Evolutionary conservation across 2,329 filamentous ascomycete species (phyloP), one percentile per base, ranked within the genome.

Genomic region (Chrysoporthe deuterocubensis): DNA sequence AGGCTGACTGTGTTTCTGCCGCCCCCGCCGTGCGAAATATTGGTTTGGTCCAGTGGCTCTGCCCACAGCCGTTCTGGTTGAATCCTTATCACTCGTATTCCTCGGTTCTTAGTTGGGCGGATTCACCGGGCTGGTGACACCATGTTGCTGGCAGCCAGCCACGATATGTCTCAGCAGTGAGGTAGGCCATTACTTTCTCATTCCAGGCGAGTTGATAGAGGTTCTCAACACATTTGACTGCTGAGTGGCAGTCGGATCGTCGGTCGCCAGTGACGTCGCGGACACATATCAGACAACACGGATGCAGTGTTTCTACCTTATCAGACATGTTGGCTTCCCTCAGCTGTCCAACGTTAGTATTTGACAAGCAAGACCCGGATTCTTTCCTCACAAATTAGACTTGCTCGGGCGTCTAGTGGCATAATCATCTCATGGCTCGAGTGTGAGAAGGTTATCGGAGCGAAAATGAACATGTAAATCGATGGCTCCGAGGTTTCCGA

Each of bases 1-100:
- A n/a, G 37, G 52, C 59, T 40, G 26, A 60, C 40, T 63, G 50
- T 58, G 42, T 16, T 52, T 13, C 43, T 43, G 7, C 52, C 26
- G 59, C 40, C 59, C 43, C 46, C 50, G 57, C 26, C 18, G 13
- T 37, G n/a, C 16, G 32, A 13, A 8, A 57, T 7, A 18, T 52
- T 50, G 59, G 50, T 32, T 63, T 63, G 43, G 59, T 5, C 34
- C 7, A 42, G 32, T 67, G 64, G 59, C 58, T 40, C 50, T 32
- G 26, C 18, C 14, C 13, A 26, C 1, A 6, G 26, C 16, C 40
- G 34, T 32, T 14, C 14, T n/a, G 46, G 44, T 21, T 37, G 32
- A n/a, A 44, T 52, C 37, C 43, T 37, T 50, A 54, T 13, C 14
- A 18, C 16, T 60, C 56, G 56, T 65, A 37, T 60, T 65, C 26